Evolutionary conservation across 208 protist species (phyloP).

Genomic region (Entamoeba histolytica): DNA sequence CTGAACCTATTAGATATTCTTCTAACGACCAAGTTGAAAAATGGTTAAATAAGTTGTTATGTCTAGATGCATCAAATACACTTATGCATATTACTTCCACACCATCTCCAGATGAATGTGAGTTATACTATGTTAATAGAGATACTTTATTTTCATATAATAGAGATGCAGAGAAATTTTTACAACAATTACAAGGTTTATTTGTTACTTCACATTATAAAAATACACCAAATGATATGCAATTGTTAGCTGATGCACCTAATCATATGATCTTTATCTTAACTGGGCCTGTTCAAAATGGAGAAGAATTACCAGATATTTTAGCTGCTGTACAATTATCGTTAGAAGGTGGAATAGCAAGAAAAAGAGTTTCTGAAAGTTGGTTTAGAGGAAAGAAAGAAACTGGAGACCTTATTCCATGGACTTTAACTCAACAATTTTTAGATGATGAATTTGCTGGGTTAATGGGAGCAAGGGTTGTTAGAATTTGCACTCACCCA

Average conservation of each 20-base stretch:
- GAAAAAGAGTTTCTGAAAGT: constrained; percentile 51
- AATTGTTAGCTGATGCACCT: constrained; percentile 84
- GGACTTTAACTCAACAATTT: constrained; percentile 74
- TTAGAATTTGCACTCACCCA: constrained; percentile 91
- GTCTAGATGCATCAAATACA: constrained; percentile 58
- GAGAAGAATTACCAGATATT: constrained; percentile 64
- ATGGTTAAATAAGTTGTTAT: constrained; percentile 91
- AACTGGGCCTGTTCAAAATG: constrained; percentile 39
- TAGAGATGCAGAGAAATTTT: constrained; percentile 43
- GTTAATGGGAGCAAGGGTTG: constrained; percentile 74
- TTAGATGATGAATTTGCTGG: constrained; percentile 55
- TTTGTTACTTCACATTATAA: constrained; percentile 82
- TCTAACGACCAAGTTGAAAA: constrained; percentile 69
- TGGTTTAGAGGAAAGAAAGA: constrained; percentile 59
- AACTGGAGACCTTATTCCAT: constrained; percentile 95
- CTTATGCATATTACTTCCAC: not conserved
- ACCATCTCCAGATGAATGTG: constrained; percentile 71
- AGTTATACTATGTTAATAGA: constrained; percentile 80
- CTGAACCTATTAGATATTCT: constrained; percentile 88
- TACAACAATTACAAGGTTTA: constrained; percentile 76
- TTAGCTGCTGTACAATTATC: constrained; percentile 77
- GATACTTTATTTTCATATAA: constrained; percentile 83
- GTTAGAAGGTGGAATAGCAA: constrained; percentile 51
- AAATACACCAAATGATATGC: constrained; percentile 97
- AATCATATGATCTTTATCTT: constrained; percentile 91